Conservation (phyloP, 1,139 yeast genomes). For the Candida gigantensis region DNA sequence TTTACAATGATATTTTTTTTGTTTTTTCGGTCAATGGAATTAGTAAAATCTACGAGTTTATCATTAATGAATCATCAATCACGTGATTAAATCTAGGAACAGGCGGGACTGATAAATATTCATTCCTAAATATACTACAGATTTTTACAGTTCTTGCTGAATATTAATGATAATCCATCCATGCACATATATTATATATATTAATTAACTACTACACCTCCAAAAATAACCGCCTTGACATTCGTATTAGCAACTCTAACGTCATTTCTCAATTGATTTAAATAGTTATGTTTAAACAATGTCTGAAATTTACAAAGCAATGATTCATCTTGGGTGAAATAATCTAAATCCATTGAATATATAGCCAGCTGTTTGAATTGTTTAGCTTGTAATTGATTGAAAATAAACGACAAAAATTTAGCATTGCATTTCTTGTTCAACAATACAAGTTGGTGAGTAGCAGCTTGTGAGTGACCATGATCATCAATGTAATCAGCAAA, state of each 20-base stretch:
- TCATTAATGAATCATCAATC: no score
- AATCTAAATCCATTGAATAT: slow-evolving; percentile 11
- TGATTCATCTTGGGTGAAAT: slow-evolving; percentile 6
- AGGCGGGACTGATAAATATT: no score
- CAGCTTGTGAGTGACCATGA: background rate
- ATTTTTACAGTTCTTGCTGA: no score
- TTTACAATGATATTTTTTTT: no score
- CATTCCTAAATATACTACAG: no score
- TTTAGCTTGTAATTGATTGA: slow-evolving; percentile 10
- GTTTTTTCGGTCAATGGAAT: no score
- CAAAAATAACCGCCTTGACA: slow-evolving; percentile 1
- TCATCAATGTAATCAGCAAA: slow-evolving; percentile 10
- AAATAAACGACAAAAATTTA: slow-evolving; percentile 12
- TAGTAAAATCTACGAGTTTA: no score
- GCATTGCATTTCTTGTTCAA: slow-evolving; percentile 12
- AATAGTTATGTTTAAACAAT: slow-evolving; percentile 15
- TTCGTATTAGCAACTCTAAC: background rate
- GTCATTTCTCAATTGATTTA: slow-evolving; percentile 6
- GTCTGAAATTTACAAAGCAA: slow-evolving; percentile 12
- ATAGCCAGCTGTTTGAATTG: slow-evolving; percentile 15
- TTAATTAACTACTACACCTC: slow-evolving; percentile 2
- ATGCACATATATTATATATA: no score
- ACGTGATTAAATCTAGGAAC: no score
- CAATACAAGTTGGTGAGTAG: slow-evolving; percentile 1
- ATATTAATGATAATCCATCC: no score